Evolutionary conservation across 2,329 filamentous ascomycete genomes (phyloP).

Genomic region (Xylariaceae sp.): DNA sequence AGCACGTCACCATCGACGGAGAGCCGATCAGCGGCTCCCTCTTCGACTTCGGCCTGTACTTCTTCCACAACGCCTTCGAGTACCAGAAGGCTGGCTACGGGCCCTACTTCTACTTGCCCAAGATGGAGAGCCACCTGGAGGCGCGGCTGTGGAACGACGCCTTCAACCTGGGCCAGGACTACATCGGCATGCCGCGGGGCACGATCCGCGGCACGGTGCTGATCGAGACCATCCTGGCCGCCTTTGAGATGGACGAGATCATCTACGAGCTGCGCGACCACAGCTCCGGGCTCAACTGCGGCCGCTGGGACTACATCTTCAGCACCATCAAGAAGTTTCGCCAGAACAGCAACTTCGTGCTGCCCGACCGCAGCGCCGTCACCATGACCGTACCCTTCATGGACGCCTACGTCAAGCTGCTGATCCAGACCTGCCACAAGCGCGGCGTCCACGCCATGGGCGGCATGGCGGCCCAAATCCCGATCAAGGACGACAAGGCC

Average conservation of each 20-base stretch:
- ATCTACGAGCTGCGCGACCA: constrained; percentile 98
- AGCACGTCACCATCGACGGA: constrained; percentile 93
- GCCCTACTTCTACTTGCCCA: constrained; percentile 96
- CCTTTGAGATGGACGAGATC: constrained; percentile 99
- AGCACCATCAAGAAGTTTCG: constrained; percentile 99
- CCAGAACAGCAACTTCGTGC: constrained; percentile 85
- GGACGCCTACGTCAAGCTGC: constrained; percentile 90
- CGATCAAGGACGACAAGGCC: constrained; percentile 88
- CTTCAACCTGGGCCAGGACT: constrained; percentile 94
- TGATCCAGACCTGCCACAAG: constrained; percentile 97
- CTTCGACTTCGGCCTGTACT: constrained; percentile 98
- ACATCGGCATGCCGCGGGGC: constrained; percentile 80
- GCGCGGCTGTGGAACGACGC: constrained; percentile 97
- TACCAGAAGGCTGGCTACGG: constrained; percentile 78
- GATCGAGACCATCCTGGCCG: constrained; percentile 96
- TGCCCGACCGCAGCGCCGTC: constrained; percentile 84
- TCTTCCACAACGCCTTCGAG: constrained; percentile 96
- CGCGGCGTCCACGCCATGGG: constrained; percentile 98
- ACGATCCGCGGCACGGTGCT: constrained; percentile 93
- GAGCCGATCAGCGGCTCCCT: constrained; percentile 89
- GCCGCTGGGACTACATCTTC: constrained; percentile 99
- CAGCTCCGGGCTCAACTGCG: constrained; percentile 94
- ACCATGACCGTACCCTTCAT: constrained; percentile 99
- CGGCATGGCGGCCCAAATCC: constrained; percentile 98
- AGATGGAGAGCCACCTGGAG: constrained; percentile 98